phyloP scores from a whole-genome alignment of 2,329 filamentous ascomycete genomes.

The Fusarium devonianum region DNA sequence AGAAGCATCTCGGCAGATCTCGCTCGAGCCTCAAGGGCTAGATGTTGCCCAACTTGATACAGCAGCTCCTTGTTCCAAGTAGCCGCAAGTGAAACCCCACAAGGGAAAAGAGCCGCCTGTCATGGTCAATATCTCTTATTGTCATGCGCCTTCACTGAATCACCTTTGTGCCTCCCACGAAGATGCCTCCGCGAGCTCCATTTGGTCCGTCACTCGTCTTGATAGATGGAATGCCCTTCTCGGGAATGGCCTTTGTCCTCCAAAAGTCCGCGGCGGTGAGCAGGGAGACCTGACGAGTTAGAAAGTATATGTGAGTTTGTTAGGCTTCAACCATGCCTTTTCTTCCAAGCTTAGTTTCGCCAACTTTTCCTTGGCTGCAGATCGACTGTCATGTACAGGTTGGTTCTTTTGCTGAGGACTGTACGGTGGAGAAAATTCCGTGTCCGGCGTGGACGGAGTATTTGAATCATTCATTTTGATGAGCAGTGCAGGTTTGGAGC shows the following conservation, averaged over 20 bases:
- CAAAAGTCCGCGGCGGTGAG: slow-evolving; percentile 72
- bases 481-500: background rate
- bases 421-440: slow-evolving; percentile 56
- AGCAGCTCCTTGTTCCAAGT: slow-evolving; percentile 80
- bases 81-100: slow-evolving; percentile 78
- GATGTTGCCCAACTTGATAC: slow-evolving; percentile 71
- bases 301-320: background rate
- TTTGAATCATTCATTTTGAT: slow-evolving; percentile 36
- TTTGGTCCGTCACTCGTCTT: slow-evolving; percentile 76
- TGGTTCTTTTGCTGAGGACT: slow-evolving; percentile 52
- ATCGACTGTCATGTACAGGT: slow-evolving; percentile 49
- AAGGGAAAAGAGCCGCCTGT: slow-evolving; percentile 79
- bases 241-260: slow-evolving; percentile 70
- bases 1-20: slow-evolving; percentile 77
- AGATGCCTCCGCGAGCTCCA: slow-evolving; percentile 71
- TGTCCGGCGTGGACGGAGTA: slow-evolving; percentile 54
- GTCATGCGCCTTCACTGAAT: slow-evolving; percentile 16
- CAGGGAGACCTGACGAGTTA: slow-evolving; percentile 58
- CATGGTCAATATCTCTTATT: background rate
- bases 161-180: slow-evolving; percentile 71
- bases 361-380: slow-evolving; percentile 57
- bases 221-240: slow-evolving; percentile 68
- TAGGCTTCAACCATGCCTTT: slow-evolving; percentile 52
- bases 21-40: slow-evolving; percentile 75
- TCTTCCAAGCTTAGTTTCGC: slow-evolving; percentile 62